phyloP scores from a whole-genome alignment of 2,329 filamentous ascomycete species.

The Epichloe brachyelytri region DNA sequence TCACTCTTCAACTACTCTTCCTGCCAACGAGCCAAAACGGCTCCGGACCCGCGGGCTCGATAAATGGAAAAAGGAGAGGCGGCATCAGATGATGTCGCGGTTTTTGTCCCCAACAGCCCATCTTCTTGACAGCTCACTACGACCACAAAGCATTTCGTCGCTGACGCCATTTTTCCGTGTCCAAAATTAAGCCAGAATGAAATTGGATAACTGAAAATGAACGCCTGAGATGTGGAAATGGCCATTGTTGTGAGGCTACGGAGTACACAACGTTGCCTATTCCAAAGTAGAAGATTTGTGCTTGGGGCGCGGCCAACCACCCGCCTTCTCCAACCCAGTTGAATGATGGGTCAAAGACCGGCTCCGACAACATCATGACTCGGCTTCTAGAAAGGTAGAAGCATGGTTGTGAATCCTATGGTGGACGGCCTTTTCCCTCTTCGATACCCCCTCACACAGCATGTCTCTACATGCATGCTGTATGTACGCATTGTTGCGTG shows the following conservation, averaged over 20 bases:
- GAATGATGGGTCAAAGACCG: not conserved
- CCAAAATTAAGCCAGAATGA: no score
- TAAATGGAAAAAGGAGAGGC: not conserved
- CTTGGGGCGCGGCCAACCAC: not conserved
- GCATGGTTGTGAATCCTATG: not conserved
- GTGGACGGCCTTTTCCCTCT: not conserved
- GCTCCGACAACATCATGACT: not conserved
- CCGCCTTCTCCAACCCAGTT: not conserved
- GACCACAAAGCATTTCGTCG: not conserved
- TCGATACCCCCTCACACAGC: not conserved
- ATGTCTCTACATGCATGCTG: not conserved
- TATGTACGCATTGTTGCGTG: not conserved
- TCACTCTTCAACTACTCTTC: no score
- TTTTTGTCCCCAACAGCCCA: not conserved
- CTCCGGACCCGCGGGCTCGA: not conserved
- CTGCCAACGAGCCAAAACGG: not conserved
- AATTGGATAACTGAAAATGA: no score
- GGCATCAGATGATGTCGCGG: not conserved
- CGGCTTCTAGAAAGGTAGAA: constrained; percentile 1
- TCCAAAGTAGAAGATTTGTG: no score
- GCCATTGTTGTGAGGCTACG: no score
- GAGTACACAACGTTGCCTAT: no score
- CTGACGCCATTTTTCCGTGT: not conserved
- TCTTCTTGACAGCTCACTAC: not conserved
- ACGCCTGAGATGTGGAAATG: no score